phyloP scores from a whole-genome alignment of 2,329 filamentous ascomycete genomes.

The Pseudocercospora pini-densiflorae region DNA sequence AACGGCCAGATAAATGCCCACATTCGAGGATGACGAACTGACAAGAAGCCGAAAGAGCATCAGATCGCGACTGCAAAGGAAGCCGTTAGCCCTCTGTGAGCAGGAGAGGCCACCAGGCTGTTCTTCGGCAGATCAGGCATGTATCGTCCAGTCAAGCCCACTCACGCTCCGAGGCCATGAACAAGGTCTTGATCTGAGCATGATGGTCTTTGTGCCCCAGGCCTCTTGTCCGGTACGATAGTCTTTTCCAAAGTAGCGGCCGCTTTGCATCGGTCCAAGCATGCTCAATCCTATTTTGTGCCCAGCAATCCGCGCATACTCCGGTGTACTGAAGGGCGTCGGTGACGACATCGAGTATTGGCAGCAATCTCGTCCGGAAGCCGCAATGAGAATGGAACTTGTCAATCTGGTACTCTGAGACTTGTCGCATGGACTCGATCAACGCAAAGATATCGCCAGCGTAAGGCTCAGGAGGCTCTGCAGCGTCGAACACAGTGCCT shows the following conservation, averaged over 20 bases:
- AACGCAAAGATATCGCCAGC: conserved; percentile 66
- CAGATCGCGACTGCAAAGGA: no score
- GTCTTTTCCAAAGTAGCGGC: conserved; percentile 48
- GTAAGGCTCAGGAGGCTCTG: conserved; percentile 55
- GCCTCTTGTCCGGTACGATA: conserved; percentile 28
- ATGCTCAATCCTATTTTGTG: conserved; percentile 43
- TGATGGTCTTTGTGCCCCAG: conserved; percentile 35
- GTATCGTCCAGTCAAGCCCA: conserved; percentile 27
- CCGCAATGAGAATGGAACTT: conserved; percentile 75
- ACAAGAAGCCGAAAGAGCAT: no score
- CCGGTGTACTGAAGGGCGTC: conserved; percentile 48
- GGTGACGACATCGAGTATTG: conserved; percentile 68
- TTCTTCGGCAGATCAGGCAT: background rate
- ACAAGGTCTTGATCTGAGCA: conserved; percentile 35
- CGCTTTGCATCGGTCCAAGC: conserved; percentile 52
- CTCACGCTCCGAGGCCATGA: conserved; percentile 39
- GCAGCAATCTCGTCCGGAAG: conserved; percentile 66
- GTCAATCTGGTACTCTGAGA: conserved; percentile 75
- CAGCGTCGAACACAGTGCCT: conserved; percentile 46
- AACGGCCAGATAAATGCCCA: no score
- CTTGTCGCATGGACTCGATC: conserved; percentile 65
- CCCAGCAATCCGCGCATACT: conserved; percentile 54
- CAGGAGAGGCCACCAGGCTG: background rate
- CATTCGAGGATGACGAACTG: no score
- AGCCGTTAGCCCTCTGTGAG: no score